These are phyloP conservation scores for Arthroderma sp. DNA, from an alignment of 2,329 filamentous ascomycete genomes.

Conservation along the genomic window DNA sequence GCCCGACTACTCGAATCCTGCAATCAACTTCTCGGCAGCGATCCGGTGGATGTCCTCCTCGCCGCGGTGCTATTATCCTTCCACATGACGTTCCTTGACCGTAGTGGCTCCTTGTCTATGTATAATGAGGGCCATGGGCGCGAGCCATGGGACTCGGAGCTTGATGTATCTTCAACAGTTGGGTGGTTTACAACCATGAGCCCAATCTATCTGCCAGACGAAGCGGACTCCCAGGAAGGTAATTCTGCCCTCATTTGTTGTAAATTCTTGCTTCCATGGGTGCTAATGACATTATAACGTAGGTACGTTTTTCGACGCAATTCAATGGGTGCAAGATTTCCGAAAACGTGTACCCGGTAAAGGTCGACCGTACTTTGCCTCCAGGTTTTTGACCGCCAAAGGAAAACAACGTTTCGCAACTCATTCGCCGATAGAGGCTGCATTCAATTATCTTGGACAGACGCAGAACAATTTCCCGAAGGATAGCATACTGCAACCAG, in stretches of 20 bases:
- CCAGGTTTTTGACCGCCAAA: constrained; percentile 16
- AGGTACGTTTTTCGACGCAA: constrained; percentile 17
- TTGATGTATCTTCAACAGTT: constrained; percentile 36
- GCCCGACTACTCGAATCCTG: constrained; percentile 19
- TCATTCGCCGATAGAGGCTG: constrained; percentile 32
- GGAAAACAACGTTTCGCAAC: constrained; percentile 18
- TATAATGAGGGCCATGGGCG: constrained; percentile 40
- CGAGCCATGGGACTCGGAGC: constrained; percentile 30
- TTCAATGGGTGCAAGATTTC: constrained; percentile 28
- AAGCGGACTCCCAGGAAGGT: constrained; percentile 1
- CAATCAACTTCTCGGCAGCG: constrained; percentile 21
- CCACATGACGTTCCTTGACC: constrained; percentile 28
- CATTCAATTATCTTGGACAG: constrained; percentile 30
- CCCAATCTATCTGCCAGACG: constrained; percentile 24
- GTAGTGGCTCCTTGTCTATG: constrained; percentile 27
- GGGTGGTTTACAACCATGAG: constrained; percentile 40
- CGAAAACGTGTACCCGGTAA: constrained; percentile 21
- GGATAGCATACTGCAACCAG: constrained; percentile 23
- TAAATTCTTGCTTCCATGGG: neutral
- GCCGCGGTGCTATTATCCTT: constrained; percentile 33
- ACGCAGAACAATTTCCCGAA: constrained; percentile 32
- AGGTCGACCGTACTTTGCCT: constrained; percentile 25
- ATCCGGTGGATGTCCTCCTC: constrained; percentile 26
- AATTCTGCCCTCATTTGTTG: neutral
- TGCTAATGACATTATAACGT: constrained; percentile 2